These are phyloP conservation scores for Ensete glaucum DNA, from an alignment of 176 grass and related monocot species.

Conservation along the genomic window DNA sequence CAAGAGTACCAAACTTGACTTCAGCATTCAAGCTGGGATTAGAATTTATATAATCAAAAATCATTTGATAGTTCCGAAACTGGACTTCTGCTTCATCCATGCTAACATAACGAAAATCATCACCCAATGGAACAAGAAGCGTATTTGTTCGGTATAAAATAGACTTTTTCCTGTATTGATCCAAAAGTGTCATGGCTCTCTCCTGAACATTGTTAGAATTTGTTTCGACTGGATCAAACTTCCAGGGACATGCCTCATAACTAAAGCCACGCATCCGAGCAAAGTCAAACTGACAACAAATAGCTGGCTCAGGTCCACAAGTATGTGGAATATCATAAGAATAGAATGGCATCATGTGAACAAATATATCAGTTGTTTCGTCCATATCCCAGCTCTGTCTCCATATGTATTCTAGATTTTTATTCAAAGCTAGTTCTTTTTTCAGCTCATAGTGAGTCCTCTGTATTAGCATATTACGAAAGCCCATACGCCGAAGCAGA, in stretches of 20 bases:
- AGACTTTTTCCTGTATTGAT: conserved; percentile 96
- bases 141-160: conserved; percentile 92
- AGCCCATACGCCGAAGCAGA: conserved; percentile 88
- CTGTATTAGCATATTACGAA: conserved; percentile 93
- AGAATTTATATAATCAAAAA: conserved; percentile 96
- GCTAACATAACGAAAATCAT: conserved; percentile 94
- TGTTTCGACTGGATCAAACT: conserved; percentile 69
- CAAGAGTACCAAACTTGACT: conserved; percentile 88
- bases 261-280: conserved; percentile 67
- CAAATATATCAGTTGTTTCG: conserved; percentile 95
- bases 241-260: conserved; percentile 88
- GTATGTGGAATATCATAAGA: conserved; percentile 98
- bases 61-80: conserved; percentile 82
- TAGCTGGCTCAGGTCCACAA: conserved; percentile 95
- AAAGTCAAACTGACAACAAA: conserved; percentile 99
- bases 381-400: conserved; percentile 93
- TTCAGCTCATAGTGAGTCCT: conserved; percentile 95
- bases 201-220: conserved; percentile 64
- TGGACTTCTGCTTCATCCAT: conserved; percentile 82
- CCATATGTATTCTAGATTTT: conserved; percentile 95
- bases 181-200: conserved; percentile 80
- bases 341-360: conserved; percentile 99
- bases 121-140: conserved; percentile 88
- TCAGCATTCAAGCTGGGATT: conserved; percentile 71
- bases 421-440: conserved; percentile 74